Evolutionary conservation across 1,284 basidiomycete genomes (phyloP), one percentile per base, ranked within the genome.

Genomic region (Cryptococcus depauperatus): DNA sequence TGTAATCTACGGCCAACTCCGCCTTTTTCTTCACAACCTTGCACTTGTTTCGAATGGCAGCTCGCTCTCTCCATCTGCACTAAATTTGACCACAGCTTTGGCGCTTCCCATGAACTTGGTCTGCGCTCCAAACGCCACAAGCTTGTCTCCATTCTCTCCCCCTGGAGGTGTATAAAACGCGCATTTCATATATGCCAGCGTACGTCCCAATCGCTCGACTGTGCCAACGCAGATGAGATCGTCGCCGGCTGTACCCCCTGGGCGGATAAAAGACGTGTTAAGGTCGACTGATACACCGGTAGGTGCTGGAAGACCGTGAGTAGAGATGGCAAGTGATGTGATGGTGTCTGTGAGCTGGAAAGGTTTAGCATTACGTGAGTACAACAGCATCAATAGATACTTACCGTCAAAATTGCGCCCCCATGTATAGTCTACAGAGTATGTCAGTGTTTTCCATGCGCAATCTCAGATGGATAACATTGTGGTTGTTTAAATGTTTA

Each of bases 401-500:
- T 43, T 37, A 69, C 66, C 2, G 64, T 61, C 11, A 70, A 51
- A n/a, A 71, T 52, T 0, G 66, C 68, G 6, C 69, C 69, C 8
- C 69, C 69, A 50, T 71, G 69, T n/a, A 71, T 53, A 3, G 69
- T 70, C 67, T 71, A 30, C 25, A 23, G 18, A 16, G 23, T 16
- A 26, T 2, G n/a, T 35, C 19, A 34, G 33, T 11, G 16, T 10
- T 5, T 18, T 22, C 16, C 16, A 37, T 21, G 5, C 16, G 29
- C 3, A 30, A 30, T 3, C 25, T 14, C 14, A 11, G 8, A 22
- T 11, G 8, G 50, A 61, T 21, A 25, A 65, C 69, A 41, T 67
- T 64, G 47, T 69, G 68, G 44, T 70, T 71, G 55, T 71, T 70
- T 35, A 71, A 44, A 55, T 71, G 68, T 40, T 60, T 53, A 35